Base-by-base conservation (phyloP, 805 yeast species). In the Candida golubevii region DNA sequence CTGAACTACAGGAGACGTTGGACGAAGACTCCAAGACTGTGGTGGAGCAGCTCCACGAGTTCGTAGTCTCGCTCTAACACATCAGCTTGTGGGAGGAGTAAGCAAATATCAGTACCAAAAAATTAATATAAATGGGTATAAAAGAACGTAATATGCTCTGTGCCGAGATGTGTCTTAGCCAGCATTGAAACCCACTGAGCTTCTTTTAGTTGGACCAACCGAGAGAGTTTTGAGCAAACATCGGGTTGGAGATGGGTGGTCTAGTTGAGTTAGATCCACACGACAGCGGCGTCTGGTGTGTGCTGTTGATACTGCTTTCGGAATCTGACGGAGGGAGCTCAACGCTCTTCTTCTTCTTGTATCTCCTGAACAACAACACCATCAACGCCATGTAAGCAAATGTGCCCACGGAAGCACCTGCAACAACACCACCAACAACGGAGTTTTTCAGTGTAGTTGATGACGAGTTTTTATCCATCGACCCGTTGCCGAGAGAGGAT, bases 391-490 rank as follows among this genome's bases (percentile, higher is more conserved):
- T 77, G 60, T 86, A 85, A 8, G 78, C 67, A 7, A 77, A 68
- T 37, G 87, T 83, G 43, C 97, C 97, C 11, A 78, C 80, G 28
- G 87, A 81, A 7, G 95, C 81, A 38, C 97, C 97, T 34, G 88
- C 74, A 11, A 91, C 82, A 42, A 89, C 78, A 32, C 95, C 96
- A 26, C 85, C 83, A 23, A 87, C 74, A 49, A 74, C 74, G 37
- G 67, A 71, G 43, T 64, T 63, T 43, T 61, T 55, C 26, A 53
- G 43, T 26, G 28, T 28, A 18, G 23, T 18, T 2, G 38, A 13
- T 11, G 41, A 29, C 6, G 55, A 42, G 4, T 48, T 33, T 8
- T 33, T 42, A 46, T 66, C 77, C 46, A 67, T 58, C 1, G 75
- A 69, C 1, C 74, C 74, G 44, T 60, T 57, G 41, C 61, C 58